These are phyloP conservation scores for Babesia divergens DNA, from an alignment of 169 alveolate genomes.

Conservation along the genomic window DNA sequence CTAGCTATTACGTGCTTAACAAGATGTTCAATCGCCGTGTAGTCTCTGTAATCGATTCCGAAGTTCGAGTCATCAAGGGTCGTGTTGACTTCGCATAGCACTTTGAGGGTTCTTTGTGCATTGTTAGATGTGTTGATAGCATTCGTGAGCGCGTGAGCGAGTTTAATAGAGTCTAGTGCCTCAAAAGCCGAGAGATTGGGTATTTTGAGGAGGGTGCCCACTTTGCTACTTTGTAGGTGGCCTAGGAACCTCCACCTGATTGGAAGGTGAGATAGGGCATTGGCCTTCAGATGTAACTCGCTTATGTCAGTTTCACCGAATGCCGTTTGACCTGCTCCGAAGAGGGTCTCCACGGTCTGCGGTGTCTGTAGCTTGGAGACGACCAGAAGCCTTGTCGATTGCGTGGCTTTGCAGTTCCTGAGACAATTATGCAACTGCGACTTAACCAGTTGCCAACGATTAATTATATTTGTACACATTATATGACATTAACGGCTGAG, in stretches of 20 bases:
- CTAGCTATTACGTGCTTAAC: constrained; percentile 76
- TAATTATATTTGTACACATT: not conserved
- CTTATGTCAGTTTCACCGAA: constrained; percentile 93
- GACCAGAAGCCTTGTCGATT: not conserved
- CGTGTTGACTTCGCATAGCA: constrained; percentile 83
- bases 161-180: constrained; percentile 85
- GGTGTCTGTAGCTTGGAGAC: not conserved
- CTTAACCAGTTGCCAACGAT: not conserved
- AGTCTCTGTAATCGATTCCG: constrained; percentile 77
- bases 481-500: not conserved
- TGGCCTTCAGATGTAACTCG: constrained; percentile 85
- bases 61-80: constrained; percentile 83
- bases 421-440: not conserved
- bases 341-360: not conserved
- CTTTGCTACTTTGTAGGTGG: constrained; percentile 90
- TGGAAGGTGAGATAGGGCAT: constrained; percentile 75
- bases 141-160: constrained; percentile 74
- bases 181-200: constrained; percentile 83
- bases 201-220: constrained; percentile 76
- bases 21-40: constrained; percentile 55
- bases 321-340: constrained; percentile 20
- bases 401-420: not conserved
- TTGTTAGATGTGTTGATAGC: constrained; percentile 17
- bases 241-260: constrained; percentile 94
- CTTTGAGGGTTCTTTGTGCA: constrained; percentile 40